Base-by-base conservation (phyloP, 805 yeast species). In the Lipomyces japonicus region DNA sequence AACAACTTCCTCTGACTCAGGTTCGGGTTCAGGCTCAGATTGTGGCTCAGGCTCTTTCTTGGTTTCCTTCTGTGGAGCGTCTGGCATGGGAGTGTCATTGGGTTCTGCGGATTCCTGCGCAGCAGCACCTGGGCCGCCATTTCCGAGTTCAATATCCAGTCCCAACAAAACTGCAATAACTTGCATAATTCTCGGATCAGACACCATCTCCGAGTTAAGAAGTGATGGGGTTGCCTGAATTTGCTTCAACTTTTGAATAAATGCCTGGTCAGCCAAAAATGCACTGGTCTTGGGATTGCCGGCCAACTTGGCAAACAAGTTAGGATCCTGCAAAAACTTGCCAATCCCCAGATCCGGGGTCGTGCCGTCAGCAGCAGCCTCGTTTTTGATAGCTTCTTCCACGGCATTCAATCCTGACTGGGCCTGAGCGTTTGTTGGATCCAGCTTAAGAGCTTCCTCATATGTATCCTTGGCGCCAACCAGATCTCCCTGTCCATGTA, bases 101-200 rank as follows among this genome's bases (percentile, higher is more conserved):
- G 58, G 50, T 44, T 50, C 54, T 6, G 52, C 44, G 18, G 62
- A 39, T 23, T 54, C 50, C 36, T 49, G 49, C 3, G 56, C 36
- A 25, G 51, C 42, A 14, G 55, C 42, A 67, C 60, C 7, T 50
- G 48, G 42, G 59, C 60, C 4, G 60, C 63, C 58, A n/a, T 36
- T 43, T 28, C 37, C 61, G 62, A 48, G 63, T 70, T 67, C 67
- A 66, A 73, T 71, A 61, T 77, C 79, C 58, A 91, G 77, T 34
- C 97, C 97, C 73, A 91, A 76, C 60, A 87, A 71, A 3, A 89
- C 80, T 30, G 89, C 90, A 80, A 91, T 77, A 51, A 91, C 79
- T 24, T 88, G 82, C 95, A 90, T 85, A 65, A 93, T 69, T 62
- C 96, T 79, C 56, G 86, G 93, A 65, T 90, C 97, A 39, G 79